A percentile compares a stretch with the other conserved stretches of the same genome.
Evolutionary conservation across 208 protist genomes (phyloP).

Genomic region (Balamuthia mandrillaris): DNA sequence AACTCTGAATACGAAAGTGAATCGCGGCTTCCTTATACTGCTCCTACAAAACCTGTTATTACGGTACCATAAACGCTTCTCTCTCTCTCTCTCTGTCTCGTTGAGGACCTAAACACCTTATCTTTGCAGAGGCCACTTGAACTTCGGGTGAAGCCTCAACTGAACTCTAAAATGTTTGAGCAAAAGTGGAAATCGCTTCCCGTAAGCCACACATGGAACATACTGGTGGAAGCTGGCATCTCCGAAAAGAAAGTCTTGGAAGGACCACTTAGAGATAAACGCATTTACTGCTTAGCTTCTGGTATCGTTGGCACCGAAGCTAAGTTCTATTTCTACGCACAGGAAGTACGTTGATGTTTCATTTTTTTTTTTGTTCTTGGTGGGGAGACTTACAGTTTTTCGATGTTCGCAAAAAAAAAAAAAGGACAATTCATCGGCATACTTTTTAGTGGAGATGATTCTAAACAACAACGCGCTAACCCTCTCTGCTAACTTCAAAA

Average conservation of each 20-base stretch:
- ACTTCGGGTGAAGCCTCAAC: not conserved
- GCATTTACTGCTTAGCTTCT: not conserved
- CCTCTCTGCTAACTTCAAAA: not conserved
- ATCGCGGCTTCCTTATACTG: not conserved
- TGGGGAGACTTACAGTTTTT: not conserved
- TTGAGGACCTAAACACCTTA: not conserved
- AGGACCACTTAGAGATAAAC: not conserved
- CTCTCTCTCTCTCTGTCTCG: not conserved
- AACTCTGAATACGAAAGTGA: not conserved
- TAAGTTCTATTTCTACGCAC: constrained; percentile 22
- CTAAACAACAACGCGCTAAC: not conserved
- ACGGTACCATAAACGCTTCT: not conserved
- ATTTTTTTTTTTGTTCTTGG: not conserved
- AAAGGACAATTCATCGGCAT: not conserved
- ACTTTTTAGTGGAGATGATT: not conserved
- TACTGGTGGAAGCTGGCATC: not conserved
- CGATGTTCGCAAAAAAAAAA: not conserved
- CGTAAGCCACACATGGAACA: not conserved
- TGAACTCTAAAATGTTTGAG: not conserved
- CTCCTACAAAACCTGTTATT: not conserved
- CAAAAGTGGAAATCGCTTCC: not conserved
- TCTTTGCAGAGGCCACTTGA: not conserved
- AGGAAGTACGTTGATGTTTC: not conserved
- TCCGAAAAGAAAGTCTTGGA: not conserved
- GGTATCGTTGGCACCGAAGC: not conserved